Conservation (phyloP, 2,329 filamentous ascomycete species). For the Epichloe hybrida region DNA sequence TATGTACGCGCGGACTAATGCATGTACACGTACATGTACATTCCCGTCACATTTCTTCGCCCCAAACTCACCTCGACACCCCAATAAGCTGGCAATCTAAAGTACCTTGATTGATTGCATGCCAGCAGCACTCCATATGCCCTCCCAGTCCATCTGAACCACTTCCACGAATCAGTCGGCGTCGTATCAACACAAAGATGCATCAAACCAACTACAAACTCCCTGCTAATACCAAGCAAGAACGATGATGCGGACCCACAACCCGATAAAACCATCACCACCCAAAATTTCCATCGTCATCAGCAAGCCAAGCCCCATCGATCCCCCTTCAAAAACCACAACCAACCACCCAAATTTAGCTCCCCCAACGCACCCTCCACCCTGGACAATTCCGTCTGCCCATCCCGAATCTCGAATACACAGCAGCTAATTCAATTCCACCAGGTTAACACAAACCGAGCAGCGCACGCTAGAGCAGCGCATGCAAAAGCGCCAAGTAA, state of each 20-base stretch:
- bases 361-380: not conserved
- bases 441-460: constrained; percentile 58
- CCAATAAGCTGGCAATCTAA: too few species aligned
- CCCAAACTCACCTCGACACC: too few species aligned
- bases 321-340: not conserved
- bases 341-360: not conserved
- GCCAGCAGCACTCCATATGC: not conserved
- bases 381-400: too few species aligned
- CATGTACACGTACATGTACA: too few species aligned
- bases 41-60: too few species aligned
- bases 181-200: too few species aligned
- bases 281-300: constrained; percentile 15
- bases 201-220: too few species aligned
- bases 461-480: constrained; percentile 86
- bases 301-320: not conserved
- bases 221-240: not conserved
- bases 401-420: not conserved
- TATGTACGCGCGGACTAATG: too few species aligned
- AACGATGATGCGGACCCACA: constrained; percentile 2
- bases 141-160: constrained; percentile 48
- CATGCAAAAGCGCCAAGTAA: constrained; percentile 97
- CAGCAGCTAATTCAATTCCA: constrained; percentile 2
- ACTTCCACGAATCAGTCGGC: not conserved
- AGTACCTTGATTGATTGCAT: too few species aligned
- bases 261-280: too few species aligned